These are phyloP conservation scores for Fusarium brevicatenulatum DNA, from an alignment of 2,329 filamentous ascomycete species.

Conservation along the genomic window DNA sequence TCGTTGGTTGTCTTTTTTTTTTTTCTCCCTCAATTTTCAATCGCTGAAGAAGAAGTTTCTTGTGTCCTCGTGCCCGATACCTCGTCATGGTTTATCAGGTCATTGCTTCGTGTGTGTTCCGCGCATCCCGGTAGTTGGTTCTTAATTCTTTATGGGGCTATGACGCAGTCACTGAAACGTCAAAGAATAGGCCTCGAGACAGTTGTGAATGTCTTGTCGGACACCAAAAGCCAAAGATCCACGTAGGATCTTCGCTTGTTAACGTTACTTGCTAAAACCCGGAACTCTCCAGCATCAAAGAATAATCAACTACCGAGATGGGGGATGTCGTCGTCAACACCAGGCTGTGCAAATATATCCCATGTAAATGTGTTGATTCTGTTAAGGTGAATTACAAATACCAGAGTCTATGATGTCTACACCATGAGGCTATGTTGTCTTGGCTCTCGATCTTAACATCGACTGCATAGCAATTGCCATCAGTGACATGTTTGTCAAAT, in stretches of 20 bases:
- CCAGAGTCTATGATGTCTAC: slow-evolving; percentile 12
- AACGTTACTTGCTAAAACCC: slow-evolving; percentile 8
- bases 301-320: slow-evolving; percentile 4
- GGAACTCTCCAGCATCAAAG: slow-evolving; percentile 6
- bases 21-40: background rate
- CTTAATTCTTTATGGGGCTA: slow-evolving; percentile 26
- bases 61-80: background rate
- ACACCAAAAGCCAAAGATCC: slow-evolving; percentile 4
- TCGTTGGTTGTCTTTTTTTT: background rate
- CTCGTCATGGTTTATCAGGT: slow-evolving; percentile 8
- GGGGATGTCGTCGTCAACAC: slow-evolving; percentile 21
- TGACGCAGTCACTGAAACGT: slow-evolving; percentile 34
- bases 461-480: background rate
- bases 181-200: background rate
- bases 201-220: background rate
- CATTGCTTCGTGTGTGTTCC: slow-evolving; percentile 20
- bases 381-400: slow-evolving; percentile 10
- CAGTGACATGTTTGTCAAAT: background rate
- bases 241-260: slow-evolving; percentile 20
- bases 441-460: background rate
- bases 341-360: slow-evolving; percentile 25
- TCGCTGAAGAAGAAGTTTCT: background rate
- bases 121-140: slow-evolving; percentile 26
- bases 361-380: background rate
- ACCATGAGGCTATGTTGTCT: slow-evolving; percentile 10